Evolutionary conservation across 163 green algal genomes (phyloP).

Genomic region (Scenedesmus sp.): DNA sequence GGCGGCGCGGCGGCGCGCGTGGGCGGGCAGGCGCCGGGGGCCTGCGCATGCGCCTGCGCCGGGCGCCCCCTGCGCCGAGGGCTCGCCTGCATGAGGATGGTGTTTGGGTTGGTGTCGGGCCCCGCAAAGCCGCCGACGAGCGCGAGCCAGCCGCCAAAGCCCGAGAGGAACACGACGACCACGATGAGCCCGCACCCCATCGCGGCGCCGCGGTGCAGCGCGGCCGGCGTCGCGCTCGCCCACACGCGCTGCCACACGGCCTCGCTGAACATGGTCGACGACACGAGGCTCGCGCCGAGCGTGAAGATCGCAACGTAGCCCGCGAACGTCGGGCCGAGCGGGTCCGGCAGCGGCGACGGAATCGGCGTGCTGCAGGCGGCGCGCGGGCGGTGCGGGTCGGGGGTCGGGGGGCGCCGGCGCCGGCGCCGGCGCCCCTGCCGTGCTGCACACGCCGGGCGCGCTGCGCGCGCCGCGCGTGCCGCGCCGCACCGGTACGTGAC

Average conservation of each 20-base stretch:
- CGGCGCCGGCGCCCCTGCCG: slow-evolving; percentile 30
- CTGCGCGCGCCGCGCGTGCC: too few species aligned
- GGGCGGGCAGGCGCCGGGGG: too few species aligned
- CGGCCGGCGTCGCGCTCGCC: slow-evolving; percentile 45
- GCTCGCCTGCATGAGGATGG: slow-evolving; percentile 65
- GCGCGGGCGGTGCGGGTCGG: too few species aligned
- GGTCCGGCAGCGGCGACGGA: slow-evolving; percentile 21
- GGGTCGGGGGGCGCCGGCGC: too few species aligned
- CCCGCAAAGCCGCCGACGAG: slow-evolving; percentile 45
- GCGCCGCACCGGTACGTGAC: slow-evolving; percentile 55
- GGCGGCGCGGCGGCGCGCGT: background rate
- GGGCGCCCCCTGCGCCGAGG: too few species aligned
- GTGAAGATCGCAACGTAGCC: slow-evolving; percentile 72
- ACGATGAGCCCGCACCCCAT: slow-evolving; percentile 60
- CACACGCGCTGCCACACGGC: slow-evolving; percentile 80
- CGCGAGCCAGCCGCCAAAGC: slow-evolving; percentile 73
- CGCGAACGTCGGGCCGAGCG: slow-evolving; percentile 30
- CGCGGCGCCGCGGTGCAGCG: slow-evolving; percentile 58
- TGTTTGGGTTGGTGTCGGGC: slow-evolving; percentile 60
- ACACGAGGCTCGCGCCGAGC: slow-evolving; percentile 71
- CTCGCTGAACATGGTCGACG: slow-evolving; percentile 75
- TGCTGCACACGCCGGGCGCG: too few species aligned
- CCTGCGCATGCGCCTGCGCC: too few species aligned
- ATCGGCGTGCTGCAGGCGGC: slow-evolving; percentile 27
- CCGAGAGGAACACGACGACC: slow-evolving; percentile 70